Evolutionary conservation across 164 flowering plant genomes (phyloP).

Genomic region (Sextonia rubra): DNA sequence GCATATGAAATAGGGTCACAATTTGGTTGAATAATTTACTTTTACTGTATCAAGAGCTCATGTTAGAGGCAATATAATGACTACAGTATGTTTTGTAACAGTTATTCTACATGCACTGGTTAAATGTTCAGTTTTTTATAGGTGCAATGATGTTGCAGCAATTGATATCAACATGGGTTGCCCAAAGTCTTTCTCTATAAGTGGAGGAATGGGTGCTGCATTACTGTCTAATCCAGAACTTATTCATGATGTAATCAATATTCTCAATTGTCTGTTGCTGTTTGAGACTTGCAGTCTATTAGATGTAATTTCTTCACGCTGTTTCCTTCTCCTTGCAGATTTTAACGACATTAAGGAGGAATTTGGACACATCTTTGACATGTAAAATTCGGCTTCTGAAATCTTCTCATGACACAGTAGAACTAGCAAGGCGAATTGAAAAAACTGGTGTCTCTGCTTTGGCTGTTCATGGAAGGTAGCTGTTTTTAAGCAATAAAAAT

Average conservation of each 20-base stretch:
- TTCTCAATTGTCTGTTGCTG: not conserved
- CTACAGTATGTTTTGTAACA: not conserved
- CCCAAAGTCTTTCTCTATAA: constrained; percentile 84
- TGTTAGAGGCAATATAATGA: not conserved
- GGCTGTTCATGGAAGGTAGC: constrained; percentile 94
- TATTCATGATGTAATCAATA: constrained; percentile 75
- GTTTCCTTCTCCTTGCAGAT: constrained; percentile 43
- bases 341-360: constrained; percentile 80
- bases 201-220: constrained; percentile 99
- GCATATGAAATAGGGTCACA: not conserved
- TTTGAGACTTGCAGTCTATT: not conserved
- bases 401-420: constrained; percentile 70
- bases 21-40: not conserved
- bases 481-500: not conserved
- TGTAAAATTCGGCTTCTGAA: constrained; percentile 90
- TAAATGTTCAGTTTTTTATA: constrained; percentile 20
- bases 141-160: constrained; percentile 91
- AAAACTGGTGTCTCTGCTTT: constrained; percentile 90
- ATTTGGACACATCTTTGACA: constrained; percentile 67
- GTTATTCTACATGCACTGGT: not conserved
- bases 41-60: not conserved
- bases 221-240: constrained; percentile 78
- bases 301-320: not conserved
- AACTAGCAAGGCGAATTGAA: constrained; percentile 77
- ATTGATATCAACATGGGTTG: constrained; percentile 96